Conservation (phyloP, 2,329 filamentous ascomycete genomes). For the Arthrobotrys sinensis region DNA sequence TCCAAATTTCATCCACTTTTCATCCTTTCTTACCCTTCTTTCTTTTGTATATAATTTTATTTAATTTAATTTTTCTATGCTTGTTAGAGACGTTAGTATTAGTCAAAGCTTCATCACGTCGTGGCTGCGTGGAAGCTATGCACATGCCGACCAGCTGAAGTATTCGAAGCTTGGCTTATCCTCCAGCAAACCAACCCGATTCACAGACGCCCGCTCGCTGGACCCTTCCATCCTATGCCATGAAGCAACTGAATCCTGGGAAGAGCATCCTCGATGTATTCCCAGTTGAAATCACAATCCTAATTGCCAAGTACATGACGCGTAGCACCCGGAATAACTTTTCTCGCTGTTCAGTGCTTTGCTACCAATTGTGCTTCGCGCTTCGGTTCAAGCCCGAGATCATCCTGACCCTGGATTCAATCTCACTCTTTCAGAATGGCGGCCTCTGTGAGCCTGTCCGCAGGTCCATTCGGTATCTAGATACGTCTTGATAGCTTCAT, state of each 20-base stretch:
- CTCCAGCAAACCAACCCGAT: neutral
- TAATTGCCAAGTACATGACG: slow-evolving; percentile 8
- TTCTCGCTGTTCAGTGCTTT: slow-evolving; percentile 18
- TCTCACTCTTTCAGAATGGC: slow-evolving; percentile 11
- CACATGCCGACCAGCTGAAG: too few relatives aligned
- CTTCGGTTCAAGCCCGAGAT: slow-evolving; percentile 7
- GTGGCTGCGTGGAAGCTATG: too few relatives aligned
- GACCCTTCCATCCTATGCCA: neutral
- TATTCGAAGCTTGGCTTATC: neutral
- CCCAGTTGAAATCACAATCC: slow-evolving; percentile 18
- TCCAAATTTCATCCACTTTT: neutral
- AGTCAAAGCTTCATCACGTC: too few relatives aligned
- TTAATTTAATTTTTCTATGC: too few relatives aligned
- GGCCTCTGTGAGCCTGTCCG: slow-evolving; percentile 16
- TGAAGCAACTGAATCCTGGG: neutral
- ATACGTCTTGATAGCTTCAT: neutral
- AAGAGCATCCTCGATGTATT: slow-evolving; percentile 15
- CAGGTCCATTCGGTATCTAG: slow-evolving; percentile 13
- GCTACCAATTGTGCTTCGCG: slow-evolving; percentile 11
- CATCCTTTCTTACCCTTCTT: neutral
- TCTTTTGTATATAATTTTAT: neutral
- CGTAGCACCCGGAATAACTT: slow-evolving; percentile 5
- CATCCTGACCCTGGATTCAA: slow-evolving; percentile 13
- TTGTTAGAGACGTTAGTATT: neutral
- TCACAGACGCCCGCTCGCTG: too few relatives aligned